phyloP scores from a whole-genome alignment of 257 asterid genomes.

The Salvia rosmarinus region DNA sequence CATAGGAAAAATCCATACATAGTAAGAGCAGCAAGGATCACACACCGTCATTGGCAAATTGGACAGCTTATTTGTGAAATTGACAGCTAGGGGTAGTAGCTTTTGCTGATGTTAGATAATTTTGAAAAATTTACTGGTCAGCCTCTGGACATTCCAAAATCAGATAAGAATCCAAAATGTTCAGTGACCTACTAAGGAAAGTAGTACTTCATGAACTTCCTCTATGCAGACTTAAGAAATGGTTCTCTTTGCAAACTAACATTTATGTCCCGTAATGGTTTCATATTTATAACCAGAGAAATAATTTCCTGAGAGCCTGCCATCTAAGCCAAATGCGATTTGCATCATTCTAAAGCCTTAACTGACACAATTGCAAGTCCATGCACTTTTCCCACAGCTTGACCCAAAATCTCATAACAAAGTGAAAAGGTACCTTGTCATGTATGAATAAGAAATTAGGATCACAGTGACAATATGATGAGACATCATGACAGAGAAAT shows the following conservation, averaged over 20 bases:
- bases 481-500: constrained; percentile 89
- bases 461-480: constrained; percentile 85
- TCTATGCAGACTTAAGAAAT: not conserved
- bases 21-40: constrained; percentile 14
- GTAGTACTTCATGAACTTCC: constrained; percentile 1
- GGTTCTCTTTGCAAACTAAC: not conserved
- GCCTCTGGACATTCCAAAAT: not conserved
- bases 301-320: not conserved
- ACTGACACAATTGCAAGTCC: no score
- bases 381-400: constrained; percentile 27
- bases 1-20: not conserved
- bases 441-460: constrained; percentile 70
- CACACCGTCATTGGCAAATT: not conserved
- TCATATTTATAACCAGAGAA: not conserved
- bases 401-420: constrained; percentile 26
- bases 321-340: not conserved
- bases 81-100: not conserved
- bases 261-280: not conserved
- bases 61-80: not conserved
- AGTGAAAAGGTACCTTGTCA: constrained; percentile 59
- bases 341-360: constrained; percentile 13
- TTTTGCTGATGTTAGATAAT: not conserved
- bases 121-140: not conserved
- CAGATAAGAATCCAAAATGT: not conserved
- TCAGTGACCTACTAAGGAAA: not conserved